These are phyloP conservation scores for Hanseniaspora mollemarum DNA, from an alignment of 805 yeast species.

Conservation along the genomic window DNA sequence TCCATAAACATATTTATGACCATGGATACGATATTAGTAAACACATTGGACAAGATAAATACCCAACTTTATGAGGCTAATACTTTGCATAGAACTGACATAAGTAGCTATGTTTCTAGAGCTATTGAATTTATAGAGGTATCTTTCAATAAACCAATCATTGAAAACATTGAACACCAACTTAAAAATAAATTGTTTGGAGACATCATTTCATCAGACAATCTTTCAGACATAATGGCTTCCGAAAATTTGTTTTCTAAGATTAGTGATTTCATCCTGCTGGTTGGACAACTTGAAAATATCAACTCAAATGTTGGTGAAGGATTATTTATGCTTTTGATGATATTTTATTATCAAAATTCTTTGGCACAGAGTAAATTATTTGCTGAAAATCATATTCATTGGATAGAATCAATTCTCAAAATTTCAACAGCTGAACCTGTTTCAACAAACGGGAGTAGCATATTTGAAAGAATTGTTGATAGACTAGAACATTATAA, in stretches of 20 bases:
- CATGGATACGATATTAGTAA: neutral
- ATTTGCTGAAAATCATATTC: neutral
- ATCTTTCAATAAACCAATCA: neutral
- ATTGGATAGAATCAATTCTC: neutral
- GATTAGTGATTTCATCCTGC: neutral
- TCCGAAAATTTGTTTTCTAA: neutral
- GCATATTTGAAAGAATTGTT: neutral
- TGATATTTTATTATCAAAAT: neutral
- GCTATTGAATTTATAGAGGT: neutral
- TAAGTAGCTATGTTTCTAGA: neutral
- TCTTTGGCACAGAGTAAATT: neutral
- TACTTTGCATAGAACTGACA: neutral
- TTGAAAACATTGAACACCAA: conserved; percentile 1
- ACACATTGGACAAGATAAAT: neutral
- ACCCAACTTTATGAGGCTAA: neutral
- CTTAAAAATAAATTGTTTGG: neutral
- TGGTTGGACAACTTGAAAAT: neutral
- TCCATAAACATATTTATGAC: neutral
- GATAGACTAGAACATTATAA: neutral
- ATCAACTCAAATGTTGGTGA: neutral
- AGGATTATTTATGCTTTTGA: neutral
- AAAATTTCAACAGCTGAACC: neutral
- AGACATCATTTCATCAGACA: neutral
- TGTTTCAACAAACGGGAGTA: too few relatives aligned
- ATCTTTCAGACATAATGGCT: neutral